These are phyloP conservation scores for Drechslerella stenobrocha DNA, from an alignment of 2,329 filamentous ascomycete genomes.

Conservation along the genomic window DNA sequence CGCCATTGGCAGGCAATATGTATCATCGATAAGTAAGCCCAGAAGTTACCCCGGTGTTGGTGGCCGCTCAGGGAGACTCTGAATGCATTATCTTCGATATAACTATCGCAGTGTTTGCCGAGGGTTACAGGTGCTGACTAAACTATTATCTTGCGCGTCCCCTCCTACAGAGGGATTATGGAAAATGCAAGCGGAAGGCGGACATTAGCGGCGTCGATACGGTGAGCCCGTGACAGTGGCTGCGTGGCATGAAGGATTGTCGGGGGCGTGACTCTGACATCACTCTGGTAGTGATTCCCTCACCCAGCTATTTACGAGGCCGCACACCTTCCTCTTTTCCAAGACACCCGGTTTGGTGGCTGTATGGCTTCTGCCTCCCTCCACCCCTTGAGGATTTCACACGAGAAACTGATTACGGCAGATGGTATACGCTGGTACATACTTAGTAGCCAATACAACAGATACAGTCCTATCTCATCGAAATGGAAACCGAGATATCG, in stretches of 20 bases:
- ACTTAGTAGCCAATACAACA: slow-evolving; percentile 82
- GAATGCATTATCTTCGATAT: background rate
- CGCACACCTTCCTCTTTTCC: slow-evolving; percentile 51
- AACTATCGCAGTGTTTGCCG: background rate
- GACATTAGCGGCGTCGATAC: slow-evolving; percentile 49
- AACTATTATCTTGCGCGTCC: background rate
- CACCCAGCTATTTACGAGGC: slow-evolving; percentile 45
- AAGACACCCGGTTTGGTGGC: slow-evolving; percentile 53
- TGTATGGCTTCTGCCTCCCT: slow-evolving; percentile 31
- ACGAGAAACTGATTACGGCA: slow-evolving; percentile 54
- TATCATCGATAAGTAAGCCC: slow-evolving; percentile 52
- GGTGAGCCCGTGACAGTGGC: background rate
- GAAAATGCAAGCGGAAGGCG: slow-evolving; percentile 53
- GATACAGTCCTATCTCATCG: slow-evolving; percentile 73
- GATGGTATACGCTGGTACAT: slow-evolving; percentile 82
- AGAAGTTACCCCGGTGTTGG: too few species aligned
- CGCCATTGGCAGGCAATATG: slow-evolving; percentile 48
- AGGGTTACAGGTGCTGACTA: background rate
- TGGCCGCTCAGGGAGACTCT: too few species aligned
- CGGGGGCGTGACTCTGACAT: background rate
- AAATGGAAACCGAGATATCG: slow-evolving; percentile 56
- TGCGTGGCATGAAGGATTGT: background rate
- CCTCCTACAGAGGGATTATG: slow-evolving; percentile 49
- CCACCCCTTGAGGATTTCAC: background rate
- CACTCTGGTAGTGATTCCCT: slow-evolving; percentile 19